Evolutionary conservation across 495 filamentous ascomycete genomes (phyloP), one percentile per base, ranked within the genome.

Genomic region (Penicillium herquei): DNA sequence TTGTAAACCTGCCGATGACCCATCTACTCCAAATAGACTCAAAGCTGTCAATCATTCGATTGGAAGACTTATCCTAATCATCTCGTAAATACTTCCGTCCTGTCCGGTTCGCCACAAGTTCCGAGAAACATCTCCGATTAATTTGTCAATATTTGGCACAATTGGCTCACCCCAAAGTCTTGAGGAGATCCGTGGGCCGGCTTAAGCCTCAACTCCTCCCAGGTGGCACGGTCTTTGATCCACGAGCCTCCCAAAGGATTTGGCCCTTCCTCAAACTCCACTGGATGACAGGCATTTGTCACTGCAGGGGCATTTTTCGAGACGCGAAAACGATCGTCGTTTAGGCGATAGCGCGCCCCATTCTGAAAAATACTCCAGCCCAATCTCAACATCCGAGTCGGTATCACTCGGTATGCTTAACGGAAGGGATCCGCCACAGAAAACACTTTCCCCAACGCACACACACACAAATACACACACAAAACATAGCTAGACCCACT

Each of bases 201-300:
- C 17, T 26, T n/a, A 43, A 43, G 40, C 40, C 40, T 16, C 40
- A 43, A n/a, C 12, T 37, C 34, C 12, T 13, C 34, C 34, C 34
- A 37, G 34, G 9, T 37, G 12, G 34, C 21, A 26, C n/a, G 13
- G 39, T 41, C n/a, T 17, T n/a, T 41, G 12, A 41, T 41, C 39
- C 39, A 14, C 11, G 45, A 46, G n/a, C 34, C 7, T 18, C 21
- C 21, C 21, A 26, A 26, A 26, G 39, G 17, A 10, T 40, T 14
- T 48, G n/a, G 44, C 45, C 45, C 45, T 35, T 49, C 17, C 16
- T 26, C 7, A 11, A 9, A 16, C 30, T 52, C 50, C 50, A 52
- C 39, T 43, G n/a, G 37, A 52, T 33, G 50, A 52, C 37, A 52
- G 43, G 50, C 50, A 52, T 52, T 43, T 44, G 39, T 41, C n/a